Base-by-base conservation (phyloP, 306 rosid species). In the Luffa acutangula region DNA sequence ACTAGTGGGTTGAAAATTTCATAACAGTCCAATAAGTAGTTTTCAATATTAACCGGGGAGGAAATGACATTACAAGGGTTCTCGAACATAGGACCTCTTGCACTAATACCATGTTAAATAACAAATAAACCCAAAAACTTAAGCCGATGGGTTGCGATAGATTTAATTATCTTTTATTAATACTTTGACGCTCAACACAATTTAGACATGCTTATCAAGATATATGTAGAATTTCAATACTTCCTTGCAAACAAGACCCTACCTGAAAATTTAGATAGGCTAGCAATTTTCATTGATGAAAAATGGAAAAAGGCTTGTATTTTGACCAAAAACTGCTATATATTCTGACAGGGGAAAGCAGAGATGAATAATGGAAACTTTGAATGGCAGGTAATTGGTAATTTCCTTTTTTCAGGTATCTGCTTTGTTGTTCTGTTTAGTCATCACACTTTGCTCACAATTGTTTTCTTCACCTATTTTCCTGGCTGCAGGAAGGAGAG, bases 401-500 rank as follows among this genome's bases (percentile, higher is more conserved):
- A n/a, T 66, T 67, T 67, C 52, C 17, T 17, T n/a, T n/a, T 67
- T 34, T 67, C 52, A 41, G 52, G 52, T n/a, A 73, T 73, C 59
- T 48, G 59, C 15, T 45, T 21, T 73, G 2, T 49, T 73, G 14
- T 21, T 45, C 9, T 73, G 39, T 14, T 46, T 34, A 13, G 2
- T 7, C 42, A n/a, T 48, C 20, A 73, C 64, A 21, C 80, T 56
- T 80, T 36, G 76, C 66, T 63, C 77, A 59, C 65, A 56, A 49
- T 66, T 77, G 21, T 48, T 9, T 76, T 7, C 48, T 20, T 79
- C 53, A 51, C 78, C 82, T 58, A 45, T 65, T 83, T 82, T 83
- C 51, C 42, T 85, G 70, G 81, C 51, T 86, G 13, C 81, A 90
- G 96, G 90, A 86, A 85, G 87, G 54, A 80, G 87, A 80, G 13